Evolutionary conservation across 139 green algal genomes (phyloP).

Genomic region (Klebsormidium nitens): DNA sequence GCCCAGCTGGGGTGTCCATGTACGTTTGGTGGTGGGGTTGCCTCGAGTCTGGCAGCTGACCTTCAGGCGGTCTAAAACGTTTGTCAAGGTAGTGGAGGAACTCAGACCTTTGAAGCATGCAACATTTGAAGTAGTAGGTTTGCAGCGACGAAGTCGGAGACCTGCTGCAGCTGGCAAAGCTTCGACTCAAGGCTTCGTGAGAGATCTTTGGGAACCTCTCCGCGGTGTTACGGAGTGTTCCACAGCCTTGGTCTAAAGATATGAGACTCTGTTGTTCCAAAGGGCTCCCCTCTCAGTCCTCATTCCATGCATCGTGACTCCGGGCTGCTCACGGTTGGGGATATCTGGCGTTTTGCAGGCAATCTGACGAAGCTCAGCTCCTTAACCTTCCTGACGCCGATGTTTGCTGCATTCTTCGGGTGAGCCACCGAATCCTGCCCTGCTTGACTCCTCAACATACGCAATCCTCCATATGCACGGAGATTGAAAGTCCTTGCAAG

Average conservation of each 20-base stretch:
- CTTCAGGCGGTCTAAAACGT: no score
- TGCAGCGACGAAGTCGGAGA: no score
- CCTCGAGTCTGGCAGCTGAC: no score
- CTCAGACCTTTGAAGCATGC: no score
- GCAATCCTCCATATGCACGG: no score
- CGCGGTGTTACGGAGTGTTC: background rate
- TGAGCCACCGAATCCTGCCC: background rate
- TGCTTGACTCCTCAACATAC: background rate
- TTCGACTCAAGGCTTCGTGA: background rate
- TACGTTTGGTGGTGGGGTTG: no score
- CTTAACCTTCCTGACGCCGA: slow-evolving; percentile 94
- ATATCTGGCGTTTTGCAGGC: slow-evolving; percentile 10
- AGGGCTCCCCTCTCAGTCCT: background rate
- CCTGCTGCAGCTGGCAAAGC: background rate
- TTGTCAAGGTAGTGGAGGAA: no score
- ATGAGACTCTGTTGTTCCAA: background rate
- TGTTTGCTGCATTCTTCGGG: slow-evolving; percentile 73
- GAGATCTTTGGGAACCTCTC: background rate
- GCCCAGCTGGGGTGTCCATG: no score
- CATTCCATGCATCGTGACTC: background rate
- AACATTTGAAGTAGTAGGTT: no score
- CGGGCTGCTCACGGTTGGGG: background rate
- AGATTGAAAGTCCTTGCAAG: no score
- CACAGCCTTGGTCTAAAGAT: background rate
- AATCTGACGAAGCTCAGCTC: slow-evolving; percentile 77